Conservation (phyloP, 495 filamentous ascomycete genomes). For the Aspergillus bridgeri region DNA sequence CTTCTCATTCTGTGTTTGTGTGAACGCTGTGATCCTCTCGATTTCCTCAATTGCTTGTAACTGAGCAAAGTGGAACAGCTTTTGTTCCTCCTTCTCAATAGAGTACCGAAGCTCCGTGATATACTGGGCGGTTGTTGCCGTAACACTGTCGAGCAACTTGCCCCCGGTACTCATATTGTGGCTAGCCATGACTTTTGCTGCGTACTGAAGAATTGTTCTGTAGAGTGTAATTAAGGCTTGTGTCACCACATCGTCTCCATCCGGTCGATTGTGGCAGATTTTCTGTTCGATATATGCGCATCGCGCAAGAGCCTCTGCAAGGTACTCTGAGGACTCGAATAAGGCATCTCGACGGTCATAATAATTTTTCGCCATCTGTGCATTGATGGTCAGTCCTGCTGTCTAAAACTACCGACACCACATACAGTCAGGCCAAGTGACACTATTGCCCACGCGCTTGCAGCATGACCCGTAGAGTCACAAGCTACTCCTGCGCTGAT, state of each 20-base stretch:
- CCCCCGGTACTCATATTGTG: not conserved
- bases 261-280: not conserved
- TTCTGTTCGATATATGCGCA: constrained; percentile 3
- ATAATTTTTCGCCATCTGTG: constrained; percentile 5
- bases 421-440: constrained; percentile 8
- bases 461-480: constrained; percentile 14
- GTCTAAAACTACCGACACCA: not conserved
- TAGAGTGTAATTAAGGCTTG: constrained; percentile 2
- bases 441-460: constrained; percentile 17
- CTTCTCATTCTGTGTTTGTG: not conserved
- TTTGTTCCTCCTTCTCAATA: constrained; percentile 5
- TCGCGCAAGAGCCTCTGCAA: constrained; percentile 5
- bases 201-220: constrained; percentile 1
- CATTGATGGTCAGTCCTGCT: not conserved
- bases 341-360: constrained; percentile 9
- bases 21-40: constrained; percentile 2
- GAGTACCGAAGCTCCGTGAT: not conserved
- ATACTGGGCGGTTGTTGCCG: not conserved
- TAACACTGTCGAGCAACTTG: not conserved
- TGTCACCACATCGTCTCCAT: not conserved
- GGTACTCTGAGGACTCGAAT: constrained; percentile 7
- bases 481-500: constrained; percentile 10
- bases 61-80: constrained; percentile 3
- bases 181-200: not conserved
- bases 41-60: constrained; percentile 4